These are phyloP conservation scores for Barbatosphaeria neglecta DNA, from an alignment of 495 filamentous ascomycete genomes.

Conservation along the genomic window DNA sequence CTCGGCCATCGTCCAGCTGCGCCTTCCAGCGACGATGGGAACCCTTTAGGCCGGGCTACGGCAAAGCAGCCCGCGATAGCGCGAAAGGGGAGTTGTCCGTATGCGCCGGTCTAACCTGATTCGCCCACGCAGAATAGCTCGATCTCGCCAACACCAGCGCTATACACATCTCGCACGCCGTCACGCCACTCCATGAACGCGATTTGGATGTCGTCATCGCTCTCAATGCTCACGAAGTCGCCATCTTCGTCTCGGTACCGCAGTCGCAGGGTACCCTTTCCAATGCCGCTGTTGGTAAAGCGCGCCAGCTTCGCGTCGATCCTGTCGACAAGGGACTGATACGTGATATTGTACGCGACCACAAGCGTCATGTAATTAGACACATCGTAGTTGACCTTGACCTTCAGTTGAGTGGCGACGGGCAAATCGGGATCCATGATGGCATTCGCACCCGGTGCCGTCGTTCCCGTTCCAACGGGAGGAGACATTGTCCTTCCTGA, in stretches of 20 bases:
- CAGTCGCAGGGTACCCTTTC: conserved; percentile 63
- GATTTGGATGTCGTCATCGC: conserved; percentile 87
- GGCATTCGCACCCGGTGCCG: conserved; percentile 15
- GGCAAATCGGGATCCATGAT: conserved; percentile 41
- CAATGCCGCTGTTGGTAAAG: conserved; percentile 69
- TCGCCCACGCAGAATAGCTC: conserved; percentile 54
- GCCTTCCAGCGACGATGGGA: no score
- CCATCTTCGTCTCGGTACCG: conserved; percentile 88
- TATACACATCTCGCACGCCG: conserved; percentile 49
- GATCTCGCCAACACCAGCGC: conserved; percentile 69
- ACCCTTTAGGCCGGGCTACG: no score
- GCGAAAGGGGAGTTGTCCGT: background rate
- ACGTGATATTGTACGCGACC: conserved; percentile 83
- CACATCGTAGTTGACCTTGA: conserved; percentile 79
- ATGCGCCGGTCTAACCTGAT: conserved; percentile 3
- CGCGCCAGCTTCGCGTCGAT: conserved; percentile 89
- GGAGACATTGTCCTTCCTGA: conserved; percentile 13
- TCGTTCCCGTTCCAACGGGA: conserved; percentile 19
- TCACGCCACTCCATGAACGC: conserved; percentile 91
- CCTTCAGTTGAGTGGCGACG: conserved; percentile 76
- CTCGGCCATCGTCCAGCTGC: no score
- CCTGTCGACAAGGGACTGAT: conserved; percentile 85
- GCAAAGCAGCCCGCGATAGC: background rate
- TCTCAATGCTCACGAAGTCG: conserved; percentile 84
- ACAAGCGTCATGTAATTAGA: conserved; percentile 81